These are phyloP conservation scores for Phytophthora colocasiae DNA, from an alignment of 352 stramenopile species.

Conservation along the genomic window DNA sequence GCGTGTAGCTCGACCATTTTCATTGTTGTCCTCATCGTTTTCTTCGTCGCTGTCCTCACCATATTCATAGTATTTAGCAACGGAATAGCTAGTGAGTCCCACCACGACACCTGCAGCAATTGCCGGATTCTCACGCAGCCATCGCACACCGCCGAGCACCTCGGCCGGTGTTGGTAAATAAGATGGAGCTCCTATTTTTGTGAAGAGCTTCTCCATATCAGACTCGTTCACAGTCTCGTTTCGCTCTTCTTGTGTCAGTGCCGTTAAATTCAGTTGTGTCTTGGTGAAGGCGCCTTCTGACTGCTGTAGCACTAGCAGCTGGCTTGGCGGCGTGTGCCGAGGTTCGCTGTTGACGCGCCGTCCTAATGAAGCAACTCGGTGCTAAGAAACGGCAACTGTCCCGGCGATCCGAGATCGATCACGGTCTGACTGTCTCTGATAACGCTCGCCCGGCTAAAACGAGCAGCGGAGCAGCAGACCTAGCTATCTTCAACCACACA, in stretches of 20 bases:
- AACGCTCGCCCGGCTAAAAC: slow-evolving; percentile 11
- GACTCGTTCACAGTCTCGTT: neutral
- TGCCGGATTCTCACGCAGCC: slow-evolving; percentile 71
- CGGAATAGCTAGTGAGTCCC: slow-evolving; percentile 70
- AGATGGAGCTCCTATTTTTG: slow-evolving; percentile 55
- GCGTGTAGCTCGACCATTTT: slow-evolving; percentile 24
- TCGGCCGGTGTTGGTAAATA: slow-evolving; percentile 72
- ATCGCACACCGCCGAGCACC: slow-evolving; percentile 68
- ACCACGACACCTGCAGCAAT: slow-evolving; percentile 71
- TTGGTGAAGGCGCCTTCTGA: neutral
- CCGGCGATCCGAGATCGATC: slow-evolving; percentile 9
- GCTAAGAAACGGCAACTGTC: slow-evolving; percentile 31
- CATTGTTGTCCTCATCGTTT: slow-evolving; percentile 7
- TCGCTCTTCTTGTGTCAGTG: slow-evolving; percentile 16
- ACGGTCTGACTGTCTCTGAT: neutral
- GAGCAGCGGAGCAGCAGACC: neutral
- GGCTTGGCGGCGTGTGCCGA: slow-evolving; percentile 19
- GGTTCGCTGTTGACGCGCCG: slow-evolving; percentile 47
- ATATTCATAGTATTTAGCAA: slow-evolving; percentile 73
- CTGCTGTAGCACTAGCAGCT: slow-evolving; percentile 6
- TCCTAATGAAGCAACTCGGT: slow-evolving; percentile 32
- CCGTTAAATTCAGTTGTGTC: slow-evolving; percentile 39
- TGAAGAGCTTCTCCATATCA: slow-evolving; percentile 46
- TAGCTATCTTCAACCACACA: slow-evolving; percentile 5
- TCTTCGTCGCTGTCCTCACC: slow-evolving; percentile 41